A percentile compares a stretch with the other conserved stretches of the same genome.
phyloP scores from a whole-genome alignment of 352 stramenopile species.

The Globisporangium nagaii region DNA sequence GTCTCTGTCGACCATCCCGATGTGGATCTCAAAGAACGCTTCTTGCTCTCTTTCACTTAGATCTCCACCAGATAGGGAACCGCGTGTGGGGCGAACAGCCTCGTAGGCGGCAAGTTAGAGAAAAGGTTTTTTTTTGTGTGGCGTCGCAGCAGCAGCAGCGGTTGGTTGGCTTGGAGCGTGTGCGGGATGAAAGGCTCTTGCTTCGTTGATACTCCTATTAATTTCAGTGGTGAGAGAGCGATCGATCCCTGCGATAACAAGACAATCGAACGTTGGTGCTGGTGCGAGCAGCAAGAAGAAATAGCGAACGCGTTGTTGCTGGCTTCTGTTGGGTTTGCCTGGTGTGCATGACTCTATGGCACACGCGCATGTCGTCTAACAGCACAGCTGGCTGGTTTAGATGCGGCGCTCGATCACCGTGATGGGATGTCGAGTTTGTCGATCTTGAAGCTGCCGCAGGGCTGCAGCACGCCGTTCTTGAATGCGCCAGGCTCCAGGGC shows the following conservation, averaged over 20 bases:
- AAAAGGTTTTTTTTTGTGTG: conserved; percentile 30
- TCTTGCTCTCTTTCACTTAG: conserved; percentile 50
- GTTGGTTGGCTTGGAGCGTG: too few relatives aligned
- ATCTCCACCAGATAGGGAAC: conserved; percentile 57
- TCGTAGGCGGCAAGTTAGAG: conserved; percentile 62
- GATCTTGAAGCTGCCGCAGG: conserved; percentile 41
- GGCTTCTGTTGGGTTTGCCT: too few relatives aligned
- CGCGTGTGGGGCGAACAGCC: conserved; percentile 37
- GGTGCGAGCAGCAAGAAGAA: too few relatives aligned
- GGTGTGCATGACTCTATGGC: too few relatives aligned
- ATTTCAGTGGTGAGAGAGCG: too few relatives aligned
- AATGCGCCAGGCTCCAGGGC: conserved; percentile 44
- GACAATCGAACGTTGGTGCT: too few relatives aligned
- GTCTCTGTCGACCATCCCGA: not conserved
- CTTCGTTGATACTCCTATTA: too few relatives aligned
- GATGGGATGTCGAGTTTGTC: conserved; percentile 27
- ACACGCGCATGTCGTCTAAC: too few relatives aligned
- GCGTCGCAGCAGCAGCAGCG: conserved; percentile 5
- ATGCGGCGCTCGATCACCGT: not conserved
- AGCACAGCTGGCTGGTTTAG: too few relatives aligned
- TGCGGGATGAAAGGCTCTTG: too few relatives aligned
- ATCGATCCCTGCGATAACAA: too few relatives aligned
- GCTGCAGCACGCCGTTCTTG: conserved; percentile 31
- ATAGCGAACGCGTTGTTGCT: too few relatives aligned
- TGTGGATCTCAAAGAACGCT: conserved; percentile 9